phyloP scores from a whole-genome alignment of 345 rosid genomes.

The Lepidium africanum region DNA sequence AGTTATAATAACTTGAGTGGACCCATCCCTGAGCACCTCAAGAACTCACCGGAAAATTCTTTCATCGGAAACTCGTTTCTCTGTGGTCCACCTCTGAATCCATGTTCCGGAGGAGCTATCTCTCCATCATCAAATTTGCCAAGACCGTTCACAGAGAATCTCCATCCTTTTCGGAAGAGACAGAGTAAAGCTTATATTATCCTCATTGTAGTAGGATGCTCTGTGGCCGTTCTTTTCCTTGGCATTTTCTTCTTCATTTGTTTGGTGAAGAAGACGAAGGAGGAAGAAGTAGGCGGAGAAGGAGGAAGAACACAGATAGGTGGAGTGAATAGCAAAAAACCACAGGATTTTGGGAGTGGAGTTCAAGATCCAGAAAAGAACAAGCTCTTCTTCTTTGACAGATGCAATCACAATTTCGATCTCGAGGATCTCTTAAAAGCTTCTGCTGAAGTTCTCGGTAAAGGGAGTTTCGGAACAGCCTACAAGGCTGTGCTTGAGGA shows the following conservation, averaged over 20 bases:
- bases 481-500: conserved; percentile 78
- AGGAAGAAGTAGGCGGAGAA: conserved; percentile 4
- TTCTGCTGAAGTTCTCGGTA: conserved; percentile 88
- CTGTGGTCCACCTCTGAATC: conserved; percentile 51
- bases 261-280: conserved; percentile 34
- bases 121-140: conserved; percentile 29
- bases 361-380: conserved; percentile 88
- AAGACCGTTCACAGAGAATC: conserved; percentile 28
- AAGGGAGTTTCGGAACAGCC: conserved; percentile 76
- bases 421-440: conserved; percentile 84
- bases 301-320: conserved; percentile 32
- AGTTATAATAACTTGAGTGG: conserved; percentile 60
- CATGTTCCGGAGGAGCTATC: conserved; percentile 29
- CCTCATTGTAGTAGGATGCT: conserved; percentile 42
- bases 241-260: conserved; percentile 28
- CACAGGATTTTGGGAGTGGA: conserved; percentile 76
- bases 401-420: conserved; percentile 52
- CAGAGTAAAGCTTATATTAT: conserved; percentile 35
- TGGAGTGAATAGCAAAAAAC: conserved; percentile 35
- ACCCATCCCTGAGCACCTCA: conserved; percentile 49
- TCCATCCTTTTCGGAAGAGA: conserved; percentile 26
- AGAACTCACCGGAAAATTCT: conserved; percentile 36
- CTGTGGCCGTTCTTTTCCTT: conserved; percentile 36
- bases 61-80: conserved; percentile 56
- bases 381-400: conserved; percentile 68